phyloP scores from a whole-genome alignment of 2,329 filamentous ascomycete species.

The Apiospora koreana region DNA sequence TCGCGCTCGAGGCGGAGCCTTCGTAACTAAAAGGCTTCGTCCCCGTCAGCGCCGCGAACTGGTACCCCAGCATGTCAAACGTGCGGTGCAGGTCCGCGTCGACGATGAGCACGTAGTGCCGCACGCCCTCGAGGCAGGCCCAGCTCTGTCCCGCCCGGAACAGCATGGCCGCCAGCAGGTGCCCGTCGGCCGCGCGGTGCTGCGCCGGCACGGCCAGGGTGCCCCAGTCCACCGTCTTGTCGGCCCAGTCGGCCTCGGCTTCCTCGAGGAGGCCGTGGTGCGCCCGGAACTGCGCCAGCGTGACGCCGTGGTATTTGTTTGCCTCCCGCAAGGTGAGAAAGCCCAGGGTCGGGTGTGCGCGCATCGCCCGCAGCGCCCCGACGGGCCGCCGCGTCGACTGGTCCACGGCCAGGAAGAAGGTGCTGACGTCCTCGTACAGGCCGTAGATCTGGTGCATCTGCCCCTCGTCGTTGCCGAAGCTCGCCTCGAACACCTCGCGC shows the following conservation, averaged over 20 bases:
- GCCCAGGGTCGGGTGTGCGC: conserved; percentile 9
- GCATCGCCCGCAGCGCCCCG: conserved; percentile 14
- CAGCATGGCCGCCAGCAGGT: conserved; percentile 16
- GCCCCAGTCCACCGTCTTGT: conserved; percentile 13
- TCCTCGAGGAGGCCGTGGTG: conserved; percentile 10
- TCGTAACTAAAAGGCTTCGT: conserved; percentile 14
- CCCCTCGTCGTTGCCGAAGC: conserved; percentile 17
- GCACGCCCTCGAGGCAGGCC: conserved; percentile 12
- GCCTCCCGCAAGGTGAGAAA: conserved; percentile 16
- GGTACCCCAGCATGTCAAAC: conserved; percentile 13
- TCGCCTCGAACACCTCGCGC: conserved; percentile 17
- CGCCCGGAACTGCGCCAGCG: conserved; percentile 5
- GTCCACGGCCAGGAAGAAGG: conserved; percentile 18
- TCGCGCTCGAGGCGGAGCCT: conserved; percentile 13
- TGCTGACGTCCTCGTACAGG: conserved; percentile 14
- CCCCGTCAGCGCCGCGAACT: conserved; percentile 14
- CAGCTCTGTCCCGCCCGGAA: conserved; percentile 16
- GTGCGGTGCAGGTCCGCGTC: conserved; percentile 15
- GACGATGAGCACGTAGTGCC: conserved; percentile 16
- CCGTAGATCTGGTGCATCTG: conserved; percentile 16
- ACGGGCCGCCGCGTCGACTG: conserved; percentile 3
- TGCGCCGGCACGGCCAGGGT: conserved; percentile 14
- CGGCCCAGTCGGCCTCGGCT: background rate
- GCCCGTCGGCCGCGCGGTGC: conserved; percentile 13
- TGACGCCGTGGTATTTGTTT: conserved; percentile 3